Evolutionary conservation across 2,329 filamentous ascomycete species (phyloP), one percentile per base, ranked within the genome.

Genomic region (Calonectria montana): DNA sequence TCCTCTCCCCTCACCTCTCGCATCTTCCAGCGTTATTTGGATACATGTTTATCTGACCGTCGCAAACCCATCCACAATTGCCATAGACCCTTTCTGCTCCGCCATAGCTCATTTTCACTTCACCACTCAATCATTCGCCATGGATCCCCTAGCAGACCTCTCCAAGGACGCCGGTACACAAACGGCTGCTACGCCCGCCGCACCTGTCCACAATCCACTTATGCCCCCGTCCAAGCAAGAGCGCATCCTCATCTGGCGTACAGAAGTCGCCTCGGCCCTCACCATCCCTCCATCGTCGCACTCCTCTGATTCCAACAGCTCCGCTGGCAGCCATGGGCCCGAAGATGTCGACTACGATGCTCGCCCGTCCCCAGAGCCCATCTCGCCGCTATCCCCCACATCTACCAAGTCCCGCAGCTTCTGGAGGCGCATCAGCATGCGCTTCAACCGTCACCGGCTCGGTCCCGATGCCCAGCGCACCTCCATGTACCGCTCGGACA

Each of bases 171-270:
- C 47, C 35, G 18, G 50, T 43, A 45, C 62, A 47, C 70, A 72
- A 37, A 45, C 57, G 31, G 53, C 53, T 57, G 61, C 37, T 4
- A 18, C 65, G 29, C 27, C 53, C 25, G 25, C 39, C 16, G 27
- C 59, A 31, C 25, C 39, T 39, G 8, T 66, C 53, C 59, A 48
- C 43, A 79, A 74, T 67, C 68, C 77, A 27, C 76, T 77, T 74
- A 82, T 83, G 74, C 79, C 81, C 63, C 72, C 79, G 37, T 76
- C 82, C 65, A 83, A 83, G 68, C 81, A 84, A 61, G 78, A 82
- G 61, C 84, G 85, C 79, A 88, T 90, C 74, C 80, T 86, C 70
- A 82, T 86, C 71, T 90, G 88, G 88, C 85, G 86, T 67, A 81
- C 81, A 65, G 88, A 90, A 80, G 86, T 90, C 59, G 82, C 82